phyloP scores from a whole-genome alignment of 352 stramenopile species.

The Labyrinthula sp. region DNA sequence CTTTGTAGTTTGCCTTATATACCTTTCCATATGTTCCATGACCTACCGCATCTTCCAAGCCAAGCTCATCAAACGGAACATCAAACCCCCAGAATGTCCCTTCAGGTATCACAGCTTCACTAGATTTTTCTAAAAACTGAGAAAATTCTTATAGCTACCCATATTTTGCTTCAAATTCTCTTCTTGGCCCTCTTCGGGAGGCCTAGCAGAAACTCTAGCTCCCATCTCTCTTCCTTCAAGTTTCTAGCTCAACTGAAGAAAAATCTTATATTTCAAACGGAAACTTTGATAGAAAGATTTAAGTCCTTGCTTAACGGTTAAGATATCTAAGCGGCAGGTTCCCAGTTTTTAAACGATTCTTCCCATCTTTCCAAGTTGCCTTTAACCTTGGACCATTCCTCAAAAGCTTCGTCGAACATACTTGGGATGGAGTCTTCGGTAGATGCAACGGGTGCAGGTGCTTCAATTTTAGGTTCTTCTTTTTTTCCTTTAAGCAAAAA shows the following conservation, averaged over 20 bases:
- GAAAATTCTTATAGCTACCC: too few relatives aligned
- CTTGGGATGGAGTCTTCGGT: constrained; percentile 4
- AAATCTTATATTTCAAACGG: too few relatives aligned
- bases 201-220: too few relatives aligned
- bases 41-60: constrained; percentile 27
- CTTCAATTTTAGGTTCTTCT: constrained; percentile 1
- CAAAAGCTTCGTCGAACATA: constrained; percentile 29
- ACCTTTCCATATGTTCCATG: constrained; percentile 33
- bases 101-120: too few relatives aligned
- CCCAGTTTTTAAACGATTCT: constrained; percentile 24
- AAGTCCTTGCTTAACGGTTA: too few relatives aligned
- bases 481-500: constrained; percentile 7
- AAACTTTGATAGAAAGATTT: too few relatives aligned
- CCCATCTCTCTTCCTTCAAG: too few relatives aligned
- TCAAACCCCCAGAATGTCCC: constrained; percentile 24
- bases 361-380: constrained; percentile 31
- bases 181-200: too few relatives aligned
- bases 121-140: too few relatives aligned
- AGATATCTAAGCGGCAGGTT: too few relatives aligned
- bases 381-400: constrained; percentile 18
- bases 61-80: constrained; percentile 25
- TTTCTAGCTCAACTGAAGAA: too few relatives aligned
- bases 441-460: not conserved
- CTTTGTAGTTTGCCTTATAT: constrained; percentile 30
- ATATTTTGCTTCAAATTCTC: too few relatives aligned